Base-by-base conservation (phyloP, 2,329 filamentous ascomycete species). In the Fusarium xyrophilum region DNA sequence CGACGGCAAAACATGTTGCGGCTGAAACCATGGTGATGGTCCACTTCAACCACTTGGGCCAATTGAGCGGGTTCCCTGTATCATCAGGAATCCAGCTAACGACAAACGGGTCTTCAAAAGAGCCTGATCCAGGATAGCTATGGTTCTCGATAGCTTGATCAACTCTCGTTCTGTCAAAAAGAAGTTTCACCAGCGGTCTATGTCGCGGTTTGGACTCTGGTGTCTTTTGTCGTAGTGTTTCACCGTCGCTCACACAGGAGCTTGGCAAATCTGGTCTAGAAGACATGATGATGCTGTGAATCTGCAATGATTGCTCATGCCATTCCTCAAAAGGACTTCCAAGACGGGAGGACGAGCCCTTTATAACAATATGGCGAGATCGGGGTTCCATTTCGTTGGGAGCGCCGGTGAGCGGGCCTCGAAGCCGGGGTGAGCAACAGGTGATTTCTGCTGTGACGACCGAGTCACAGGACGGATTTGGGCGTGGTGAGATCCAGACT, bases 21-120 rank as follows among this genome's bases (percentile, higher is more conserved):
- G 90, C 89, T 48, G 89, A 86, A 48, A 89, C 76, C 57, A 85
- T 74, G 3, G 89, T 90, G 67, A 90, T 86, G 21, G 76, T 75
- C 90, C 91, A 93, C 79, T 92, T 92, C 76, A 84, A 84, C 38
- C 73, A 60, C 6, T 74, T 66, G 13, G 83, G 77, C 73, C 88
- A 91, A 42, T 82, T 80, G 81, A 89, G 85, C 0, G 91, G 90
- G 74, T 93, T 91, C 63, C 87, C 85, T 11, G 85, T 83, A 74
- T 93, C 91, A 52, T 87, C 77, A 21, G 86, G 84, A 27, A 92
- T 84, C 80, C 89, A 93, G 56, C 86, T 85, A 62, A 93, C 89
- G 28, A 88, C 79, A 66, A 85, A 93, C 0, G 91, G 91, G 38
- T 90, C 86, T 28, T 90, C 86, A 9, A 82, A 76, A 1, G 90